Conservation (phyloP, 768 basidiomycete species). For the Lactarius deliciosus region DNA sequence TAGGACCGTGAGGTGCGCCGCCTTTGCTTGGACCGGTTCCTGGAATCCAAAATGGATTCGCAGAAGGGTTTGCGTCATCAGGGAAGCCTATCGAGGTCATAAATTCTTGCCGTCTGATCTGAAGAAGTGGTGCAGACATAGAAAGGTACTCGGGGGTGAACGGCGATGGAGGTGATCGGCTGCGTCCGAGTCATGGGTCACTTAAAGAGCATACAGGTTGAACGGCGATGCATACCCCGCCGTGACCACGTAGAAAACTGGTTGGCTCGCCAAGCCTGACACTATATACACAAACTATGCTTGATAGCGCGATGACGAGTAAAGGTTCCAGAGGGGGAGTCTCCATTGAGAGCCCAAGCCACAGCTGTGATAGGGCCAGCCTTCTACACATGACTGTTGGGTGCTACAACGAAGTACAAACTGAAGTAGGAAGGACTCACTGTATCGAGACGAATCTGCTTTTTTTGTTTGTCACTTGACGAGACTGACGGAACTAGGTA, state of each 20-base stretch:
- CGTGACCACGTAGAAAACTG: constrained; percentile 47
- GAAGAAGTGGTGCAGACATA: constrained; percentile 70
- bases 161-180: constrained; percentile 66
- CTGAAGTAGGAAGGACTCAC: constrained; percentile 12
- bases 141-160: constrained; percentile 59
- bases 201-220: background rate
- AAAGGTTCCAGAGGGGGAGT: constrained; percentile 55
- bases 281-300: constrained; percentile 57
- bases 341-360: constrained; percentile 58
- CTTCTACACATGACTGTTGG: constrained; percentile 13
- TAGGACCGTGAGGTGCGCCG: constrained; percentile 69
- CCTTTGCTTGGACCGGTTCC: constrained; percentile 49
- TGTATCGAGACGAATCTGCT: constrained; percentile 17
- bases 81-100: constrained; percentile 48
- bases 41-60: constrained; percentile 63
- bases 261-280: constrained; percentile 41
- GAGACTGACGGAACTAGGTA: constrained; percentile 18
- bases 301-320: constrained; percentile 53
- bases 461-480: constrained; percentile 12
- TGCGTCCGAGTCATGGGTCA: constrained; percentile 30
- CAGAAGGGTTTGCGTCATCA: constrained; percentile 42
- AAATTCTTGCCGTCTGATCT: constrained; percentile 69
- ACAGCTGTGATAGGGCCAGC: constrained; percentile 38
- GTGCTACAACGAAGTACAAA: background rate
- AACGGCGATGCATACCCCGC: constrained; percentile 22